Percentiles rank a stretch among this genome's conserved stretches.
These are phyloP conservation scores for Uronychia binucleata DNA, from an alignment of 73 alveolate species.

Conservation along the genomic window DNA sequence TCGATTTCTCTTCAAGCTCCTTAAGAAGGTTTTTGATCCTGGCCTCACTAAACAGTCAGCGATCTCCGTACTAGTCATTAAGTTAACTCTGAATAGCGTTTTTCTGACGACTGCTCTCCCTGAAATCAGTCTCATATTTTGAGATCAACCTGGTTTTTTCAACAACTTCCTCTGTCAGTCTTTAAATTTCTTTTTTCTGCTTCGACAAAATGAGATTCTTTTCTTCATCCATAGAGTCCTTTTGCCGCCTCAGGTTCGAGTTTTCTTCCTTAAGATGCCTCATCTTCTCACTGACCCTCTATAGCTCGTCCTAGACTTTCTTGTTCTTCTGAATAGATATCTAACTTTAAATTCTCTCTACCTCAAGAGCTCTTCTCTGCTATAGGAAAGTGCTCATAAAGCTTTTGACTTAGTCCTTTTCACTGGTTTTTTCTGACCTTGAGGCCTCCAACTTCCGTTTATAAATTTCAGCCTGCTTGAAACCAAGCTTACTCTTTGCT, in stretches of 20 bases:
- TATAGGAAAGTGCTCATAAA: background rate
- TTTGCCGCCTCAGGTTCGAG: background rate
- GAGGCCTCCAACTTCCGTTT: background rate
- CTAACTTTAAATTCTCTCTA: background rate
- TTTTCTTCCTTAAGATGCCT: background rate
- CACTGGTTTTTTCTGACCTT: background rate
- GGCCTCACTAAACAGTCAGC: too few relatives aligned
- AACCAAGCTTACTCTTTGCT: background rate
- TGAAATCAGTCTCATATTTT: background rate
- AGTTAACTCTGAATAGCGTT: background rate
- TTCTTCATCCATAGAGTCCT: background rate
- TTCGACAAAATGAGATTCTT: background rate
- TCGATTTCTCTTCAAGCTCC: slow-evolving; percentile 47
- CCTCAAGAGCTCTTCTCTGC: background rate
- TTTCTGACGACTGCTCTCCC: slow-evolving; percentile 1
- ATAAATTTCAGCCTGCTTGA: background rate
- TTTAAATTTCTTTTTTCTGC: background rate
- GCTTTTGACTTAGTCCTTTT: background rate
- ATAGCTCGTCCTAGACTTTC: background rate
- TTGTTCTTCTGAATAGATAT: background rate
- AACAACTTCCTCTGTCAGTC: background rate
- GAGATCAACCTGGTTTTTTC: background rate
- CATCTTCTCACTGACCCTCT: background rate
- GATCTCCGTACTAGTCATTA: too few relatives aligned
- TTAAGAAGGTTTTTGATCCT: slow-evolving; percentile 21